A percentile compares a stretch with the other conserved stretches of the same genome.
Evolutionary conservation across 2,329 filamentous ascomycete genomes (phyloP).

Genomic region (Arthroderma uncinatum): DNA sequence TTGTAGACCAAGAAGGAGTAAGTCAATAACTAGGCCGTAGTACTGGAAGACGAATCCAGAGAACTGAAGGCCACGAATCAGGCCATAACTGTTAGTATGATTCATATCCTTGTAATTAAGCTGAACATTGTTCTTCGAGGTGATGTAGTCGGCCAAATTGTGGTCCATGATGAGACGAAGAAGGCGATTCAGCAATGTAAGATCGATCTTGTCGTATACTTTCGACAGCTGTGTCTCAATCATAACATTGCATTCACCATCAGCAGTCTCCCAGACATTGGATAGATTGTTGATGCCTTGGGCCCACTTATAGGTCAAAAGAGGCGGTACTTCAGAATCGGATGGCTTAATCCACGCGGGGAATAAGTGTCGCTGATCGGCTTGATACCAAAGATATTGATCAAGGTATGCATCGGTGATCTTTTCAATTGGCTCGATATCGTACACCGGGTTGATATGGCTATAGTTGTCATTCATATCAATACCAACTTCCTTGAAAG

Average conservation of each 20-base stretch:
- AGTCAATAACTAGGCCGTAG: slow-evolving; percentile 89
- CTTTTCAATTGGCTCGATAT: slow-evolving; percentile 98
- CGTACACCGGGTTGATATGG: slow-evolving; percentile 97
- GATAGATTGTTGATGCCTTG: slow-evolving; percentile 98
- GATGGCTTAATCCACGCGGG: slow-evolving; percentile 99
- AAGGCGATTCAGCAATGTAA: slow-evolving; percentile 87
- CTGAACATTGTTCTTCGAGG: slow-evolving; percentile 98
- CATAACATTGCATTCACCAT: slow-evolving; percentile 97
- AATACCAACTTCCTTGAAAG: slow-evolving; percentile 98
- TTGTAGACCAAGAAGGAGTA: slow-evolving; percentile 82
- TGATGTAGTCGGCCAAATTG: slow-evolving; percentile 97
- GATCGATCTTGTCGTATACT: slow-evolving; percentile 97
- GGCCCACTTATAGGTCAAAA: slow-evolving; percentile 96
- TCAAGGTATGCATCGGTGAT: slow-evolving; percentile 98
- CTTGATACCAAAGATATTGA: slow-evolving; percentile 98
- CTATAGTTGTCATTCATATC: slow-evolving; percentile 99
- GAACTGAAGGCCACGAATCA: slow-evolving; percentile 96
- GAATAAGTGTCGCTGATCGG: slow-evolving; percentile 92
- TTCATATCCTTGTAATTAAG: slow-evolving; percentile 99
- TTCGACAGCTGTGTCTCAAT: slow-evolving; percentile 98
- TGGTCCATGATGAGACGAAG: slow-evolving; percentile 97
- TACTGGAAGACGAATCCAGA: slow-evolving; percentile 98
- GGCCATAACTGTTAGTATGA: slow-evolving; percentile 94
- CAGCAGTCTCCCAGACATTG: slow-evolving; percentile 84
- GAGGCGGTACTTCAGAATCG: slow-evolving; percentile 89